Percentiles rank a stretch among this genome's conserved stretches.
Conservation (phyloP, 1,139 yeast genomes). For the Wickerhamiella pararugosa region DNA sequence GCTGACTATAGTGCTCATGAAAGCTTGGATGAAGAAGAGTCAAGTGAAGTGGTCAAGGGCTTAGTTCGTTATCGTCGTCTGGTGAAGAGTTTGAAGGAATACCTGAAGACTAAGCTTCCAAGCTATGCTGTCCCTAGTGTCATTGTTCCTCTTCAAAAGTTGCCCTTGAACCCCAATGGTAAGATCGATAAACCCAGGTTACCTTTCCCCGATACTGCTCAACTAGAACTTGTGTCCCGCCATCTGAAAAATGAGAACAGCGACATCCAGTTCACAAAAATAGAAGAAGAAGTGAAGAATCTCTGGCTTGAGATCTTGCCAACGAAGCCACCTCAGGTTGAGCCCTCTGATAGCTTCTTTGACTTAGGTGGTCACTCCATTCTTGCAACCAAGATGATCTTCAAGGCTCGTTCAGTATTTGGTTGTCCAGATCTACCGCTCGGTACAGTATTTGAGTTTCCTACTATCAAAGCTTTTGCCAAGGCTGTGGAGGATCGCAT, state of each 20-base stretch:
- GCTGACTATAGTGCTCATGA: slow-evolving; percentile 29
- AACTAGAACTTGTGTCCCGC: slow-evolving; percentile 51
- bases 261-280: slow-evolving; percentile 28
- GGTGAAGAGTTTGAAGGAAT: slow-evolving; percentile 64
- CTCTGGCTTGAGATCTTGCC: slow-evolving; percentile 82
- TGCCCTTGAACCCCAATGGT: slow-evolving; percentile 96
- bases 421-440: slow-evolving; percentile 64
- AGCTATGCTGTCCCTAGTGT: slow-evolving; percentile 87
- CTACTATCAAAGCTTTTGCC: slow-evolving; percentile 72
- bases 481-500: slow-evolving; percentile 40
- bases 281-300: slow-evolving; percentile 57
- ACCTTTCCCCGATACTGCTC: slow-evolving; percentile 88
- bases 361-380: slow-evolving; percentile 98
- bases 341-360: slow-evolving; percentile 78
- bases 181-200: slow-evolving; percentile 94
- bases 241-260: slow-evolving; percentile 22
- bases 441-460: slow-evolving; percentile 77
- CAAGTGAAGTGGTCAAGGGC: slow-evolving; percentile 46
- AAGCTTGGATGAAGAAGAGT: slow-evolving; percentile 30
- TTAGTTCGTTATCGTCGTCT: slow-evolving; percentile 61
- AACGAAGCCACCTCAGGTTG: slow-evolving; percentile 60
- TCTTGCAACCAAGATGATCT: slow-evolving; percentile 92
- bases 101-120: slow-evolving; percentile 79
- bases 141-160: slow-evolving; percentile 67
- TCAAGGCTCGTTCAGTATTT: slow-evolving; percentile 67